phyloP scores from a whole-genome alignment of 345 rosid species.

The Aethionema arabicum region DNA sequence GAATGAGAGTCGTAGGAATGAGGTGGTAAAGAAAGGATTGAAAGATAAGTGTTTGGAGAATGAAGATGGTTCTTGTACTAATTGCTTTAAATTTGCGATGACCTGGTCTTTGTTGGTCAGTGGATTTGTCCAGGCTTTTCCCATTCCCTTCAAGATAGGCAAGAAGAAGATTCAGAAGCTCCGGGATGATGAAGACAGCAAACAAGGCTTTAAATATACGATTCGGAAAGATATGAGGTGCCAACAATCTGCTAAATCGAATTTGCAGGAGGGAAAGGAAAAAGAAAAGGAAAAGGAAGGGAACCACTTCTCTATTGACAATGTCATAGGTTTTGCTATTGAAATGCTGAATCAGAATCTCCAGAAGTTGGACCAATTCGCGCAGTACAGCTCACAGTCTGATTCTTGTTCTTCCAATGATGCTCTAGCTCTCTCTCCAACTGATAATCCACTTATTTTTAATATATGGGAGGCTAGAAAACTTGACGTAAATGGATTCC shows the following conservation, averaged over 20 bases:
- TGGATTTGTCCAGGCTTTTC: conserved; percentile 67
- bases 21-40: conserved; percentile 38
- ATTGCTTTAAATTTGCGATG: conserved; percentile 73
- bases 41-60: conserved; percentile 42
- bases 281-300: conserved; percentile 47
- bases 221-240: conserved; percentile 37
- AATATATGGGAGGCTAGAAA: conserved; percentile 82
- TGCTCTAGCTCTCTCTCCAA: conserved; percentile 32
- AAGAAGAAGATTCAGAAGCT: conserved; percentile 52
- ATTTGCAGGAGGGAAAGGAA: conserved; percentile 14
- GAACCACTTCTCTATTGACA: conserved; percentile 48
- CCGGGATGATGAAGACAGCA: conserved; percentile 42
- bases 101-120: conserved; percentile 73
- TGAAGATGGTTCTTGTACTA: conserved; percentile 57
- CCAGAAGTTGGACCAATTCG: conserved; percentile 58
- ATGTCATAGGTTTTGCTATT: conserved; percentile 50
- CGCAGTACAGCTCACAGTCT: conserved; percentile 42
- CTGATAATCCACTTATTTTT: conserved; percentile 50
- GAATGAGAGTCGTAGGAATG: conserved; percentile 32
- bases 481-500: conserved; percentile 68
- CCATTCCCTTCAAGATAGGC: conserved; percentile 51
- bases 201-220: conserved; percentile 33
- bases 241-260: conserved; percentile 19
- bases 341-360: conserved; percentile 63
- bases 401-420: conserved; percentile 35